Evolutionary conservation across 2,329 filamentous ascomycete species (phyloP), one percentile per base, ranked within the genome.

Genomic region (Pseudogymnoascus sp.): DNA sequence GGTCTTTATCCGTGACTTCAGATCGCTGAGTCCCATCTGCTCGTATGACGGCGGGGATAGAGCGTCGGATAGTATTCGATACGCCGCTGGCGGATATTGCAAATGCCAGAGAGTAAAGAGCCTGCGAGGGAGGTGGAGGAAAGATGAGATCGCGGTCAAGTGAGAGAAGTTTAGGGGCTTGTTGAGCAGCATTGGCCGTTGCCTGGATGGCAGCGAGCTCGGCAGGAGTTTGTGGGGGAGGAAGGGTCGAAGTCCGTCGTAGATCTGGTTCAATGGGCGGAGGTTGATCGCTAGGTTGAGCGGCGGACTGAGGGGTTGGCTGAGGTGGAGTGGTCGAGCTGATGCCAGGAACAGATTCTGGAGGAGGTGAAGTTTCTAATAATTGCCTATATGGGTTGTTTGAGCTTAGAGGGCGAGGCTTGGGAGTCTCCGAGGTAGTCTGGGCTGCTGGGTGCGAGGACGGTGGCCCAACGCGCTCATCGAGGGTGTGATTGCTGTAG

Each of bases 141-240:
- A 38, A 58, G 7, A 58, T 58, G 20, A 58, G 57, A 8, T 58
- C 57, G 33, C 57, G 57, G 25, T 58, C 57, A 14, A 58, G 57
- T 16, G 57, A 38, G 25, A 58, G 57, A 35, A 25, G 11, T 16
- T 25, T 12, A 12, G 47, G 47, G 28, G 47, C 28, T 35, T 33
- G 9, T 20, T 54, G 47, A 2, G 47, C 47, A 5, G 47, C 47
- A 11, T 33, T 1, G 11, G 47, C 47, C 28, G 47, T 54, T 14
- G 47, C 47, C 28, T 54, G 47, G 28, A 54, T 16, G 20, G 28
- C 47, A 14, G 28, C 47, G 28, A 54, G 47, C 28, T 54, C 47
- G 8, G 47, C 28, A 9, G 47, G 47, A 5, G 28, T 33, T 35
- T 54, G 47, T 33, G 33, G 47, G 11, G 5, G n/a, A 22, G 28